phyloP scores from a whole-genome alignment of 73 alveolate species.

The Tetrahymena malaccensis region DNA sequence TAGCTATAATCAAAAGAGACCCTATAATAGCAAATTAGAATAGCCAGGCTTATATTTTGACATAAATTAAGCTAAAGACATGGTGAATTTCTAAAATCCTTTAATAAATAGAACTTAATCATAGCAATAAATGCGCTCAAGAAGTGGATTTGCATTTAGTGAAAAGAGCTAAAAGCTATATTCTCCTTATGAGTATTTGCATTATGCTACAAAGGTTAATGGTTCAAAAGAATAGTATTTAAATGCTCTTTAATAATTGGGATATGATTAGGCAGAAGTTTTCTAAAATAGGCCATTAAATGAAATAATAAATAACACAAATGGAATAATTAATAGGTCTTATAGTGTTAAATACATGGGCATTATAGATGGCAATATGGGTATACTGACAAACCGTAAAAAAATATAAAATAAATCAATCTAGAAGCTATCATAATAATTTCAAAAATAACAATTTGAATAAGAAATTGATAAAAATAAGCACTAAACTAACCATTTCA shows the following conservation, averaged over 20 bases:
- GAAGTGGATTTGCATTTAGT: neutral
- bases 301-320: neutral
- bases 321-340: neutral
- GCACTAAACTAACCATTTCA: neutral
- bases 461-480: neutral
- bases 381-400: neutral
- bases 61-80: neutral
- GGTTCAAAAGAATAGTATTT: neutral
- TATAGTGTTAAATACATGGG: neutral
- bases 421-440: neutral
- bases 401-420: neutral
- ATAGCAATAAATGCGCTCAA: neutral
- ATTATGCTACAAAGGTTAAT: neutral
- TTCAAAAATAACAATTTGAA: neutral
- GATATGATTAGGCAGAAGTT: neutral
- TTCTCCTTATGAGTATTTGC: neutral
- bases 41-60: neutral
- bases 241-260: neutral
- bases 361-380: neutral
- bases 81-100: neutral
- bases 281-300: neutral
- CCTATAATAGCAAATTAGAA: neutral
- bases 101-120: neutral
- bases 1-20: neutral
- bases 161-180: neutral